Base-by-base conservation (phyloP, 352 stramenopile genomes). In the Plasmopara halstedii region DNA sequence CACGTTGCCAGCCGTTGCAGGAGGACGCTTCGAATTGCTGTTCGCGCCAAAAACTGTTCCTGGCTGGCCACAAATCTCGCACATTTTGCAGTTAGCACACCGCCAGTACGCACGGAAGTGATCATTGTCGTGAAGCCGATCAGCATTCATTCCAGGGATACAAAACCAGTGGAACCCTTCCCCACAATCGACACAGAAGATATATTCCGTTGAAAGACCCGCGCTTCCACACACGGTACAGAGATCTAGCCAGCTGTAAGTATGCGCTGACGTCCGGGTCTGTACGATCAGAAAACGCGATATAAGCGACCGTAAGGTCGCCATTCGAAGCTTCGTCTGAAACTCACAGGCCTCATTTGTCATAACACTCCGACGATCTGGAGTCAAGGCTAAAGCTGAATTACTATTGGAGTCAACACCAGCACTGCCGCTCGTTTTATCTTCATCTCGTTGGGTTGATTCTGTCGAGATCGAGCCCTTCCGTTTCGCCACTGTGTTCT, bases 111-210 rank as follows among this genome's bases (percentile, higher is more conserved):
- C 67, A 19, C 81, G 62, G 6, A 95, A 62, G 21, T 74, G 67
- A 0, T 75, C 55, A 15, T 64, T 73, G n/a, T 45, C 43, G n/a
- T 58, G 42, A 1, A 75, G 14, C 0, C 61, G 54, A 21, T 58
- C 62, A 10, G 52, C 35, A 8, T 37, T 68, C 50, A 85, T 66
- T 3, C 57, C 63, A n/a, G 64, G 47, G 1, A 72, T 58, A 66
- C 95, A 98, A 61, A 97, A 98, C 1, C 68, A 68, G 61, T 98
- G 95, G 46, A 96, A 97, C 0, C 75, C 83, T 76, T 98, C 94
- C 27, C 94, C 95, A 48, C 94, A 98, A 57, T 98, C 94, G 10
- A 97, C 70, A 47, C 95, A 98, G 53, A 97, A 98, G 5, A 98
- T 63, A 50, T 98, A 83, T 1, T 80, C 75, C 31, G 72, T 69